Percentiles rank a stretch among this genome's conserved stretches.
phyloP scores from a whole-genome alignment of 768 basidiomycete species.

The Termitomyces sp. region DNA sequence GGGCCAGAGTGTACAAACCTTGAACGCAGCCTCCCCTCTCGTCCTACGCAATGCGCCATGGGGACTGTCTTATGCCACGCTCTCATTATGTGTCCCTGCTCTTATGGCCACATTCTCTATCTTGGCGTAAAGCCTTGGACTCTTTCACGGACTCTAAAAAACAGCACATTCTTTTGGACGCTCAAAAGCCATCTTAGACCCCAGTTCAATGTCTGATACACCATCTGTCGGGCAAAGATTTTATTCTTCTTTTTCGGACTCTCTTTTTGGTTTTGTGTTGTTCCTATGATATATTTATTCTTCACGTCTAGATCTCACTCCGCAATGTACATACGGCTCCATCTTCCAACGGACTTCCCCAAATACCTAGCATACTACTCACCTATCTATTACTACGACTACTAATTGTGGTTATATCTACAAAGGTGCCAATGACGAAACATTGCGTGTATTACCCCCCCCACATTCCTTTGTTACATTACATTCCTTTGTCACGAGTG shows the following conservation, averaged over 20 bases:
- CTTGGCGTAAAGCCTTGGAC: constrained; percentile 4
- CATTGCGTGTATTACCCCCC: background rate
- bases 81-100: constrained; percentile 9
- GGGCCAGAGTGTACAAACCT: background rate
- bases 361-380: background rate
- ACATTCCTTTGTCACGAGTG: background rate
- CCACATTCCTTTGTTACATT: constrained; percentile 4
- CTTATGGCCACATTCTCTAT: constrained; percentile 3
- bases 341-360: background rate
- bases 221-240: background rate
- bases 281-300: too few relatives aligned
- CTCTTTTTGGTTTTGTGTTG: background rate
- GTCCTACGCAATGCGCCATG: background rate
- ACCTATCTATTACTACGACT: background rate
- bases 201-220: background rate
- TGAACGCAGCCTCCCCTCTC: constrained; percentile 9
- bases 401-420: background rate
- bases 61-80: background rate
- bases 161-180: background rate
- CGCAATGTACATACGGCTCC: background rate
- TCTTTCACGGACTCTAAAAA: background rate
- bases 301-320: background rate
- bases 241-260: background rate
- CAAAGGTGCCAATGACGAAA: background rate
- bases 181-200: background rate